These are phyloP conservation scores for Dillenia suffruticosa DNA, from an alignment of 164 flowering plant species.

Conservation along the genomic window DNA sequence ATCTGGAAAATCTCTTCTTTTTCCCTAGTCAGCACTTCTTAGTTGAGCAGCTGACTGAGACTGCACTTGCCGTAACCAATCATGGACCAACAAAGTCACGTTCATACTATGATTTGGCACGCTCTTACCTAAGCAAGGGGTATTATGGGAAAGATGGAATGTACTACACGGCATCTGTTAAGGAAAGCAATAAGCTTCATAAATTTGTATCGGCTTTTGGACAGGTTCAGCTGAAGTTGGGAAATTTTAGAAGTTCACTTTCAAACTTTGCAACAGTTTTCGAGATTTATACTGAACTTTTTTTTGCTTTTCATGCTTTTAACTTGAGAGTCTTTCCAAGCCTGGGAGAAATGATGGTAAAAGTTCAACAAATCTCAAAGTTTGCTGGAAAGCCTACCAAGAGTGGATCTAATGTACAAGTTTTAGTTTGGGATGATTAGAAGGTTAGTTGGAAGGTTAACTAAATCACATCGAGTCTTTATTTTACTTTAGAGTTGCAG, in stretches of 20 bases:
- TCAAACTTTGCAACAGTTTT: conserved; percentile 92
- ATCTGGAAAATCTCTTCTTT: conserved; percentile 94
- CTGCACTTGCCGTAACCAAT: conserved; percentile 90
- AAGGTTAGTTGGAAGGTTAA: too few species aligned
- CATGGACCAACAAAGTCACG: conserved; percentile 95
- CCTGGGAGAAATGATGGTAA: too few species aligned
- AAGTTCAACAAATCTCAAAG: too few species aligned
- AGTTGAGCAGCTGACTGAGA: conserved; percentile 96
- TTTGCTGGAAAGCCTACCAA: too few species aligned
- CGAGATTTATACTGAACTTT: conserved; percentile 90
- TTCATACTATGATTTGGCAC: conserved; percentile 90
- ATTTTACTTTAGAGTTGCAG: too few species aligned
- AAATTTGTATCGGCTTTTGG: conserved; percentile 95
- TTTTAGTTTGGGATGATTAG: too few species aligned
- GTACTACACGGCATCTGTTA: conserved; percentile 92
- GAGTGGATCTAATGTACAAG: too few species aligned
- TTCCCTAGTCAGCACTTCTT: conserved; percentile 97
- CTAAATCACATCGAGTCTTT: too few species aligned
- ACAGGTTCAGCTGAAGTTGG: conserved; percentile 89
- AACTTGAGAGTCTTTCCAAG: too few species aligned
- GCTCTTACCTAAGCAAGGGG: conserved; percentile 99
- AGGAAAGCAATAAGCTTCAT: conserved; percentile 79
- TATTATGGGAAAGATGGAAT: conserved; percentile 93
- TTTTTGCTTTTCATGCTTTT: conserved; percentile 26
- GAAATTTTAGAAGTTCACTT: conserved; percentile 82